Evolutionary conservation across 768 basidiomycete genomes (phyloP).

Genomic region (Hortiboletus campestris): DNA sequence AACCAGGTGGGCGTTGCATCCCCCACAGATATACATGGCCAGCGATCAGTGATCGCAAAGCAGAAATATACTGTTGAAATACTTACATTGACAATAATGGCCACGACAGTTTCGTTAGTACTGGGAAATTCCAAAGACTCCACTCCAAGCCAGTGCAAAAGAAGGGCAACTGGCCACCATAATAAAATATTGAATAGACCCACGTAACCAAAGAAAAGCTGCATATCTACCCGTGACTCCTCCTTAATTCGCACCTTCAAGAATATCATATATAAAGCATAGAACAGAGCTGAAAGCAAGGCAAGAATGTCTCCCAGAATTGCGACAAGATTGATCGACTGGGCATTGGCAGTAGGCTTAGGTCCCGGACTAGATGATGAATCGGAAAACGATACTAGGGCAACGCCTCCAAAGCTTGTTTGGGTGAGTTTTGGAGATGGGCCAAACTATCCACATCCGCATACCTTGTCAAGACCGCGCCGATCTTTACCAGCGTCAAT

Average conservation of each 20-base stretch:
- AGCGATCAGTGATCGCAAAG: not conserved
- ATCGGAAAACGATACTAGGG: slow-evolving; percentile 89
- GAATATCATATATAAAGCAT: slow-evolving; percentile 84
- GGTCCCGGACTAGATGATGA: slow-evolving; percentile 35
- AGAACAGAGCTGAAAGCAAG: slow-evolving; percentile 82
- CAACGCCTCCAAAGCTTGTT: slow-evolving; percentile 73
- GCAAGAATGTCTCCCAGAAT: slow-evolving; percentile 79
- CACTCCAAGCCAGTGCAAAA: slow-evolving; percentile 69
- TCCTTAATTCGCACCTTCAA: slow-evolving; percentile 83
- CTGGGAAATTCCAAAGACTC: slow-evolving; percentile 76
- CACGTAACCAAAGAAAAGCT: slow-evolving; percentile 92
- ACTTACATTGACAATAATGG: slow-evolving; percentile 56
- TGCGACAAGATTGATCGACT: slow-evolving; percentile 26
- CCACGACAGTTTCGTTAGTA: slow-evolving; percentile 45
- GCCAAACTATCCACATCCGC: slow-evolving; percentile 6
- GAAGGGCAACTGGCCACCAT: slow-evolving; percentile 73
- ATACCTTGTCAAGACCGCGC: slow-evolving; percentile 79
- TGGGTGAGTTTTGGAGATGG: slow-evolving; percentile 5
- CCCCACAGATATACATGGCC: not conserved
- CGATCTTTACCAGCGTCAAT: slow-evolving; percentile 67
- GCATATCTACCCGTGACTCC: slow-evolving; percentile 88
- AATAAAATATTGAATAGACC: slow-evolving; percentile 79
- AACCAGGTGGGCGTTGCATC: not conserved
- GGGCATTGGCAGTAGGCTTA: slow-evolving; percentile 7
- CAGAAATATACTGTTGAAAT: not conserved